Percentiles rank a stretch among this genome's conserved stretches.
phyloP scores from a whole-genome alignment of 108 stramenopile genomes.

The Discostella pseudostelligera region DNA sequence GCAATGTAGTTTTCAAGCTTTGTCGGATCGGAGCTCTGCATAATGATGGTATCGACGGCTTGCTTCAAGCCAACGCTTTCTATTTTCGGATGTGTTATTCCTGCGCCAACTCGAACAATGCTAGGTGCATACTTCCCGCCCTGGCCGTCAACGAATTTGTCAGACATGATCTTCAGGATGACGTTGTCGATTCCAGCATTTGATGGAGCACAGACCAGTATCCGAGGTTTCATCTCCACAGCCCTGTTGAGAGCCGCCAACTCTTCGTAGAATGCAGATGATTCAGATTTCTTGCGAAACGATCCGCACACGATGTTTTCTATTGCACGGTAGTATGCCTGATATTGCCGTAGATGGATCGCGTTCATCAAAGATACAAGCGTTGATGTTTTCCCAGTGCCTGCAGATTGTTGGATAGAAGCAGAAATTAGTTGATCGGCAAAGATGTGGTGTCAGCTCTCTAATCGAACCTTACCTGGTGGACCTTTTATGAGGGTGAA shows the following conservation, averaged over 20 bases:
- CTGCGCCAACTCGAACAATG: conserved; percentile 67
- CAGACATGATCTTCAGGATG: conserved; percentile 63
- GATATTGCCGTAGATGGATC: conserved; percentile 59
- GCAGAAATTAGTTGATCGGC: background rate
- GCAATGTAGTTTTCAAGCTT: conserved; percentile 36
- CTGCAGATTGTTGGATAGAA: conserved; percentile 18
- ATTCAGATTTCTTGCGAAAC: background rate
- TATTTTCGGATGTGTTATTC: conserved; percentile 25
- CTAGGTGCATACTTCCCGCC: conserved; percentile 70
- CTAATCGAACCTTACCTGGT: conserved; percentile 22
- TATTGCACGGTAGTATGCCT: conserved; percentile 47
- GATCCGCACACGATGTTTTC: conserved; percentile 43
- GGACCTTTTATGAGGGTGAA: conserved; percentile 72
- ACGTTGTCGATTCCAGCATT: conserved; percentile 93
- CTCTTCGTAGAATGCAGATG: conserved; percentile 37
- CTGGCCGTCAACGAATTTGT: conserved; percentile 66
- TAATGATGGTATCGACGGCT: conserved; percentile 31
- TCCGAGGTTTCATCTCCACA: conserved; percentile 49
- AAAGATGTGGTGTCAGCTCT: background rate
- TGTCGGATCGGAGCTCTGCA: conserved; percentile 30
- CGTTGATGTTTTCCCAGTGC: conserved; percentile 83
- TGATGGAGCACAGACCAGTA: conserved; percentile 83
- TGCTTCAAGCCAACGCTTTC: conserved; percentile 39
- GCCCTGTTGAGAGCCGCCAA: conserved; percentile 47
- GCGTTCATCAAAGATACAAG: conserved; percentile 73